A percentile compares a stretch with the other conserved stretches of the same genome.
These are phyloP conservation scores for Didymella keratinophila DNA, from an alignment of 2,329 filamentous ascomycete genomes.

Conservation along the genomic window DNA sequence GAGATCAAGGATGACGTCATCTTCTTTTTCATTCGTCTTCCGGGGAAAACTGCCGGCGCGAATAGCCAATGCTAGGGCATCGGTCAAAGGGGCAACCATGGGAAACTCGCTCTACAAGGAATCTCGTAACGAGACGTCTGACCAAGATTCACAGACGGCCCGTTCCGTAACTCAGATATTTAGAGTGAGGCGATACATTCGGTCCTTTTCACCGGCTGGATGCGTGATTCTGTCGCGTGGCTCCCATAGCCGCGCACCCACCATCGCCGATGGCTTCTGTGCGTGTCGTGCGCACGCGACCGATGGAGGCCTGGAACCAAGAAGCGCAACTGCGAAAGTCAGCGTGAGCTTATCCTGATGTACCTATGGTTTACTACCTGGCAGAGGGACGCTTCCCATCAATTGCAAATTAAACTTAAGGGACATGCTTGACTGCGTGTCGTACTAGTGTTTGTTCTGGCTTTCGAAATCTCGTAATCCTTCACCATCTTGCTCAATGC, in stretches of 20 bases:
- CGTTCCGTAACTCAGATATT: not conserved
- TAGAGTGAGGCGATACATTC: not conserved
- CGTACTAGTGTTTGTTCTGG: not conserved
- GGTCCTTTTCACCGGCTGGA: not conserved
- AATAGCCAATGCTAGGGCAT: not conserved
- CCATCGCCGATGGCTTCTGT: not conserved
- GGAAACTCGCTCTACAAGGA: not conserved
- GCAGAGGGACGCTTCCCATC: not conserved
- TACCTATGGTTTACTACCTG: not conserved
- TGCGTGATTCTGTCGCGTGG: not conserved
- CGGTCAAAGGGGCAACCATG: not conserved
- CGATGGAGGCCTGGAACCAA: not conserved
- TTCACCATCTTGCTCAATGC: conserved; percentile 6
- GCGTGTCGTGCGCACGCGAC: not conserved
- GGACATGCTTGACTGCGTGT: not conserved
- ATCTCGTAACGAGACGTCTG: not conserved
- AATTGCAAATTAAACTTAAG: conserved; percentile 1
- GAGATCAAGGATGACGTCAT: not conserved
- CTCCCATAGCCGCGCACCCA: not conserved
- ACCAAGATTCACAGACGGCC: not conserved
- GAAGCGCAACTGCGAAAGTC: not conserved
- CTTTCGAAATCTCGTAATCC: not conserved
- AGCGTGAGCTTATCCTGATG: not conserved
- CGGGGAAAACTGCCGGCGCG: not conserved
- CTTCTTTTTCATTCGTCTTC: not conserved